Conservation (phyloP, 2,329 filamentous ascomycete species). For the Xylariales sp. region DNA sequence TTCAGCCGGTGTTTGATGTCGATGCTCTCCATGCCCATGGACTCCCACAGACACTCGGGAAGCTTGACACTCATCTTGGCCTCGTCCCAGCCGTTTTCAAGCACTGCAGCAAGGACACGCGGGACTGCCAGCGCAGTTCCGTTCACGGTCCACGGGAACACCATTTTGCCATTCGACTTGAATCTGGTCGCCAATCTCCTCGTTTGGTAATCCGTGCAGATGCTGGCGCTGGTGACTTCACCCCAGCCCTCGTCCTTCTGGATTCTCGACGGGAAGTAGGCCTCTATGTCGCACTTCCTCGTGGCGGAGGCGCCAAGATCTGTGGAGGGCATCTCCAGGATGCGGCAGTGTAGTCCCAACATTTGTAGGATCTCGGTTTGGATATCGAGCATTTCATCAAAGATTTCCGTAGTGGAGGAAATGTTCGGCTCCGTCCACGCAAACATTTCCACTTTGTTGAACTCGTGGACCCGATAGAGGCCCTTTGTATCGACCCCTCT, state of each 20-base stretch:
- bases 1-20: slow-evolving; percentile 29
- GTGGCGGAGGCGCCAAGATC: slow-evolving; percentile 87
- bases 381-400: slow-evolving; percentile 81
- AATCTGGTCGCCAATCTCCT: slow-evolving; percentile 75
- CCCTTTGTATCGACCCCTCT: slow-evolving; percentile 89
- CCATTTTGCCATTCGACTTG: slow-evolving; percentile 51
- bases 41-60: slow-evolving; percentile 74
- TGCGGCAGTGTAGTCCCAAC: slow-evolving; percentile 77
- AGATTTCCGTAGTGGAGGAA: slow-evolving; percentile 51
- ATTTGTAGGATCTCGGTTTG: slow-evolving; percentile 78
- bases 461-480: slow-evolving; percentile 94
- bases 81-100: slow-evolving; percentile 90
- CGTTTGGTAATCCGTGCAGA: slow-evolving; percentile 93
- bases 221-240: slow-evolving; percentile 84
- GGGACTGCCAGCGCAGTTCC: slow-evolving; percentile 92
- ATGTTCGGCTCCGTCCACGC: slow-evolving; percentile 71
- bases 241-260: slow-evolving; percentile 73
- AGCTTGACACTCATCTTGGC: slow-evolving; percentile 61
- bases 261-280: slow-evolving; percentile 70
- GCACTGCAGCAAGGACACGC: slow-evolving; percentile 77
- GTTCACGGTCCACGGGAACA: slow-evolving; percentile 87
- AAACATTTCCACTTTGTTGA: slow-evolving; percentile 98
- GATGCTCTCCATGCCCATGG: slow-evolving; percentile 75
- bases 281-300: slow-evolving; percentile 90
- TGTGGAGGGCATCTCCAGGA: slow-evolving; percentile 85